Base-by-base conservation (phyloP, 2,329 filamentous ascomycete species). In the Pestalotiopsis sp. region DNA sequence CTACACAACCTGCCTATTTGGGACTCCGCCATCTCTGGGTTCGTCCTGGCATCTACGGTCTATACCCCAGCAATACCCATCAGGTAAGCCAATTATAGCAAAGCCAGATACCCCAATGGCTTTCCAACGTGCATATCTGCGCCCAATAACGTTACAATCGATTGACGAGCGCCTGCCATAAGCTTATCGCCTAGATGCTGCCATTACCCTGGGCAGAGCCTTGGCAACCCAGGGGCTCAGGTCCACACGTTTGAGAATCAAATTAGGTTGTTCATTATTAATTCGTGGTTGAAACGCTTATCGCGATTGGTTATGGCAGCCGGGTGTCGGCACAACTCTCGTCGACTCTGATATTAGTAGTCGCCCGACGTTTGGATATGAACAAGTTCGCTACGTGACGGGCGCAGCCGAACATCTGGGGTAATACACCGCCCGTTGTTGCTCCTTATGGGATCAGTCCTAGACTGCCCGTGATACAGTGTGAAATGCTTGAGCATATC, bases 1-100 rank as follows among this genome's bases (percentile, higher is more conserved):
- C 14, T n/a, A 49, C n/a, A 45, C 41, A 66, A 66, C 63, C 63
- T 66, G 63, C 63, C 63, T 66, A 57, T 27, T 66, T 57, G 13
- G 63, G 63, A 38, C 6, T 36, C 45, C 49, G 45, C 17, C 57
- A 25, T 23, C 17, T 23, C 31, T 36, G 31, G 31, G 31, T 36
- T 36, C 31, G 31, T 36, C 31, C 31, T 36, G 31, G 31, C 31
- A 31, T 31, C 31, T 31, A 31, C 31, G 31, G 31, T 31, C 31
- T 36, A 36, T 36, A 36, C 31, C 31, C 31, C 6, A 36, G 31
- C 31, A 7, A 36, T 36, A 36, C 31, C 31, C 31, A 36, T 36
- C 31, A 36, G 31, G 63, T 25, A 57, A n/a, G 62, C 41, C 41
- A 49, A 13, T 39, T 65, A 23, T 36, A 62, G 36, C 4, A 14